Evolutionary conservation across 257 asterid genomes (phyloP).

Genomic region (Jasminum sambac): DNA sequence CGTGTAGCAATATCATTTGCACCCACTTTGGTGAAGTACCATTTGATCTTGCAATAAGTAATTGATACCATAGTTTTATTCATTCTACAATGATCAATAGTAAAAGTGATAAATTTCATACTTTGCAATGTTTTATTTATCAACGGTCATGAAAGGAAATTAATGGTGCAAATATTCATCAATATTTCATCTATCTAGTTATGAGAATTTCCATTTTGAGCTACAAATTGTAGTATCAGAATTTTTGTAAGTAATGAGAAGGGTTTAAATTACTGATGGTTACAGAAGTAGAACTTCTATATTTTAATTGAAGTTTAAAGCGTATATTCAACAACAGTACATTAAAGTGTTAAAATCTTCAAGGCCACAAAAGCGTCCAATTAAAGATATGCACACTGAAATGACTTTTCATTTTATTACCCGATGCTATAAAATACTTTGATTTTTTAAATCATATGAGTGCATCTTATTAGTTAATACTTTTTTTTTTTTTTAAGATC

Average conservation of each 20-base stretch:
- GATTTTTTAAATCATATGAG: not conserved
- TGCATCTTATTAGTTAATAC: too few species aligned
- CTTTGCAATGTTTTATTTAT: not conserved
- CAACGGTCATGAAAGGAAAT: not conserved
- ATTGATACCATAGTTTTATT: not conserved
- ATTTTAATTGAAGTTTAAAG: too few species aligned
- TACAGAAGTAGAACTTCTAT: too few species aligned
- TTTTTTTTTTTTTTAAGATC: too few species aligned
- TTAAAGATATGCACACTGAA: too few species aligned
- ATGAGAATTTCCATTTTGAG: not conserved
- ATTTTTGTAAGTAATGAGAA: not conserved
- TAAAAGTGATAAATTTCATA: not conserved
- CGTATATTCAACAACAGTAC: too few species aligned
- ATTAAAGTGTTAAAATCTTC: too few species aligned
- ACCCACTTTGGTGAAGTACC: constrained; percentile 10
- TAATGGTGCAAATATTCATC: not conserved
- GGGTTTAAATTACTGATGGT: too few species aligned
- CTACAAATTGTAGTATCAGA: not conserved
- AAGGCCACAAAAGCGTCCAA: too few species aligned
- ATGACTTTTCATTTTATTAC: not conserved
- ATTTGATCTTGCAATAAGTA: constrained; percentile 1
- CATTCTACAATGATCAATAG: too few species aligned
- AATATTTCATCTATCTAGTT: not conserved
- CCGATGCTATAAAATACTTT: not conserved
- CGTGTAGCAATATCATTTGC: constrained; percentile 22